Conservation (phyloP, 768 basidiomycete species). For the Tylopilus sp. region DNA sequence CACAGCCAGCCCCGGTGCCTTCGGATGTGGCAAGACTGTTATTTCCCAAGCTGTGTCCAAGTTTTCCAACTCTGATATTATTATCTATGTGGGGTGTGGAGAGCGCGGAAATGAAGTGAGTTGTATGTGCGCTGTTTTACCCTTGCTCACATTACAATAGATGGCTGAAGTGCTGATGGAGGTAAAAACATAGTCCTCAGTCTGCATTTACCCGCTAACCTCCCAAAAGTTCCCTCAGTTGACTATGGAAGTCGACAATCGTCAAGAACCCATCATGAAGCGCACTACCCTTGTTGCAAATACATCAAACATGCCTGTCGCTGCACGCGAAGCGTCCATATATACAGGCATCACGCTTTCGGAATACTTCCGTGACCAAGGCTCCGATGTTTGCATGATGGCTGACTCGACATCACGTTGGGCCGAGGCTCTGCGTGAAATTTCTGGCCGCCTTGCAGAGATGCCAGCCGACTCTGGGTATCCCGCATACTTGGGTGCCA, state of each 20-base stretch:
- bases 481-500: slow-evolving; percentile 94
- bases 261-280: slow-evolving; percentile 99
- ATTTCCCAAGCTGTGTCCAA: slow-evolving; percentile 98
- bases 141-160: slow-evolving; percentile 34
- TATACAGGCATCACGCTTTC: slow-evolving; percentile 99
- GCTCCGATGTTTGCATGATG: slow-evolving; percentile 98
- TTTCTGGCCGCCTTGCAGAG: slow-evolving; percentile 97
- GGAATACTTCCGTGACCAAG: slow-evolving; percentile 99
- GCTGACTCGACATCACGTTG: slow-evolving; percentile 98
- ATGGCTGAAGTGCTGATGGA: slow-evolving; percentile 99
- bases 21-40: slow-evolving; percentile 98
- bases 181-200: slow-evolving; percentile 36
- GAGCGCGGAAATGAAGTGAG: slow-evolving; percentile 95
- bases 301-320: slow-evolving; percentile 99
- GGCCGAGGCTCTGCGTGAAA: slow-evolving; percentile 99
- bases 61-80: slow-evolving; percentile 98
- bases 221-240: slow-evolving; percentile 73
- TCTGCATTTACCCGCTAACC: slow-evolving; percentile 12
- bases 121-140: slow-evolving; percentile 35
- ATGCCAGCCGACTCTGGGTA: slow-evolving; percentile 99
- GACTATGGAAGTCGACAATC: slow-evolving; percentile 86
- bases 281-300: slow-evolving; percentile 98
- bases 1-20: slow-evolving; percentile 97
- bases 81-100: slow-evolving; percentile 98
- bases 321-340: slow-evolving; percentile 98